These are phyloP conservation scores for Fusarium falciforme DNA, from an alignment of 2,329 filamentous ascomycete species.

Conservation along the genomic window DNA sequence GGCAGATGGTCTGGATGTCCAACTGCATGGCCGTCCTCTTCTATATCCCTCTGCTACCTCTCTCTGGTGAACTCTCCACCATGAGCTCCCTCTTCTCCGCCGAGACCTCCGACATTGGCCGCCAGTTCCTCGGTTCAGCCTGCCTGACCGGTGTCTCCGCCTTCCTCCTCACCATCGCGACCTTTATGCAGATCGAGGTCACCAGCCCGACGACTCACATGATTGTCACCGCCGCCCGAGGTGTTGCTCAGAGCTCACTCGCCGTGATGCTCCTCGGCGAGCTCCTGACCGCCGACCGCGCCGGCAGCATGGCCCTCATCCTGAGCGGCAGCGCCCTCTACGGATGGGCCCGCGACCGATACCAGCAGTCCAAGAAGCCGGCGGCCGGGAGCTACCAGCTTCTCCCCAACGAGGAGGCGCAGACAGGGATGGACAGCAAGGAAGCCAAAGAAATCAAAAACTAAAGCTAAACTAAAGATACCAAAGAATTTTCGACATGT, in stretches of 20 bases:
- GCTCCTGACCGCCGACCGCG: conserved; percentile 39
- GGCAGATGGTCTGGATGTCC: conserved; percentile 46
- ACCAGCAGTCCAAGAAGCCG: conserved; percentile 39
- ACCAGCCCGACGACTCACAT: conserved; percentile 44
- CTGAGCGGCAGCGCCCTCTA: conserved; percentile 41
- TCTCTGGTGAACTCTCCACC: conserved; percentile 39
- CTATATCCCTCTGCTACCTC: conserved; percentile 41
- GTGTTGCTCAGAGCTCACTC: conserved; percentile 42
- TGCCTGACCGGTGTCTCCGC: conserved; percentile 40
- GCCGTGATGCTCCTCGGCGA: conserved; percentile 42
- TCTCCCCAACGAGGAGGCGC: conserved; percentile 32
- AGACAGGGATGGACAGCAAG: conserved; percentile 30
- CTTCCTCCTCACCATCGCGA: conserved; percentile 43
- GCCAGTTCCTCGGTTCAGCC: conserved; percentile 38
- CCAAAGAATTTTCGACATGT: neutral
- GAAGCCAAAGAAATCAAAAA: conserved; percentile 28
- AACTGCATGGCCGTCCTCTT: conserved; percentile 43
- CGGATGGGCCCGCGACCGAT: conserved; percentile 42
- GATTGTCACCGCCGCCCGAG: conserved; percentile 43
- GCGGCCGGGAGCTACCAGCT: conserved; percentile 40
- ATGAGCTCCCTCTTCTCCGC: conserved; percentile 32
- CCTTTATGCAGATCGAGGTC: conserved; percentile 44
- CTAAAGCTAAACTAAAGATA: neutral
- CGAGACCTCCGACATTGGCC: conserved; percentile 28
- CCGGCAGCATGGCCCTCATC: conserved; percentile 42